Base-by-base conservation (phyloP, 1,284 basidiomycete genomes). In the Moesziomyces antarcticus region DNA sequence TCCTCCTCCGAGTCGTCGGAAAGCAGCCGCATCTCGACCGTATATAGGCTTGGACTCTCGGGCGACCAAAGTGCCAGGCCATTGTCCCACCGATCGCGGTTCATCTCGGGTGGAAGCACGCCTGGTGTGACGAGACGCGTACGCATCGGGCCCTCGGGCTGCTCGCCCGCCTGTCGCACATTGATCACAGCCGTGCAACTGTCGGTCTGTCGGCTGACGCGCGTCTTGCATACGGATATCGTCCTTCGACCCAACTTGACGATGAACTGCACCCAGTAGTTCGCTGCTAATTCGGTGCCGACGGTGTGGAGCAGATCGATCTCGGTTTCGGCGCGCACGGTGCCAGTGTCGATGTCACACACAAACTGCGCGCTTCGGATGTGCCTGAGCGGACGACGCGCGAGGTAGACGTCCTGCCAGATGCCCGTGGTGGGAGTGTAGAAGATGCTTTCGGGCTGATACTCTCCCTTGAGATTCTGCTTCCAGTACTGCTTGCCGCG, bases 401-500 rank as follows among this genome's bases (percentile, higher is more conserved):
- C 75, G 27, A 78, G 40, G 46, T 59, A 74, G 14, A 71, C 65
- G 20, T 55, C 51, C 44, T 78, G 75, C 73, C 73, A 74, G 24
- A 76, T 73, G 5, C 75, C 75, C 2, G 73, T 76, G 11, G 73
- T 73, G 4, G 74, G 65, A 16, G 64, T 68, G 51, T 78, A 76
- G 33, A 75, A 78, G 55, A 78, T 78, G 50, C 58, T 56, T 42
- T 75, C 75, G 24, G 66, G 51, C n/a, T 47, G 49, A 3, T 50
- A 37, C 8, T 42, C 25, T 5, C 65, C 65, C 2, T 55, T 21
- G 3, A 9, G 5, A 21, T 68, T 48, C n/a, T 62, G 53, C 41
- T 69, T 70, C 73, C 75, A 77, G 49, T 77, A 77, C 51, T 77
- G 73, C 43, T 76, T 76, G 8, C 74, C 74, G 5, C 74, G 44